A percentile compares a stretch with the other conserved stretches of the same genome.
Evolutionary conservation across 257 asterid species (phyloP).

Genomic region (Solanum commersonii): DNA sequence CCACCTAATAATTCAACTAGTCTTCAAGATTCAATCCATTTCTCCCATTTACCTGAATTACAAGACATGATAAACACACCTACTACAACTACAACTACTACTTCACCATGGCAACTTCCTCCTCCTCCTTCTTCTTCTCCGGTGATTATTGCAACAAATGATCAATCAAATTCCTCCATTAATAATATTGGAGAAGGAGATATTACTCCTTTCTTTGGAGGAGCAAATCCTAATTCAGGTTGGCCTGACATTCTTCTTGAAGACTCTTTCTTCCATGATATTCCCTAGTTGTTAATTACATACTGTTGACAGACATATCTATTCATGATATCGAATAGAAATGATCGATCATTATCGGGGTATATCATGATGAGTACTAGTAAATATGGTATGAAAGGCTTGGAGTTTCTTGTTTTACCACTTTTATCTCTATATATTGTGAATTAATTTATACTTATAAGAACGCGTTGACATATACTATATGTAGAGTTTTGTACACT

Average conservation of each 20-base stretch:
- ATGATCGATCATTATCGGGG: background rate
- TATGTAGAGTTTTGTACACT: background rate
- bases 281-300: slow-evolving; percentile 13
- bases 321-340: background rate
- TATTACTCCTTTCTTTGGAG: slow-evolving; percentile 45
- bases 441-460: background rate
- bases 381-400: background rate
- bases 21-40: slow-evolving; percentile 24
- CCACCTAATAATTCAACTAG: slow-evolving; percentile 6
- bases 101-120: slow-evolving; percentile 18
- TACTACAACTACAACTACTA: slow-evolving; percentile 8
- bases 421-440: slow-evolving; percentile 1
- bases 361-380: background rate
- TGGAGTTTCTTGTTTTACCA: slow-evolving; percentile 14
- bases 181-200: slow-evolving; percentile 5
- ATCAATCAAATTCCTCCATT: slow-evolving; percentile 13
- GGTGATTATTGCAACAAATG: slow-evolving; percentile 1
- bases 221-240: slow-evolving; percentile 23
- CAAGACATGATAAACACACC: slow-evolving; percentile 23
- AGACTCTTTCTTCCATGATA: slow-evolving; percentile 52
- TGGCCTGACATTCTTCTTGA: slow-evolving; percentile 65
- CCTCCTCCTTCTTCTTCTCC: slow-evolving; percentile 9
- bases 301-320: background rate
- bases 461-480: background rate
- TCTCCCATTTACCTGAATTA: slow-evolving; percentile 51